Evolutionary conservation across 2,329 filamentous ascomycete genomes (phyloP).

Genomic region (Exophiala dermatitidis): DNA sequence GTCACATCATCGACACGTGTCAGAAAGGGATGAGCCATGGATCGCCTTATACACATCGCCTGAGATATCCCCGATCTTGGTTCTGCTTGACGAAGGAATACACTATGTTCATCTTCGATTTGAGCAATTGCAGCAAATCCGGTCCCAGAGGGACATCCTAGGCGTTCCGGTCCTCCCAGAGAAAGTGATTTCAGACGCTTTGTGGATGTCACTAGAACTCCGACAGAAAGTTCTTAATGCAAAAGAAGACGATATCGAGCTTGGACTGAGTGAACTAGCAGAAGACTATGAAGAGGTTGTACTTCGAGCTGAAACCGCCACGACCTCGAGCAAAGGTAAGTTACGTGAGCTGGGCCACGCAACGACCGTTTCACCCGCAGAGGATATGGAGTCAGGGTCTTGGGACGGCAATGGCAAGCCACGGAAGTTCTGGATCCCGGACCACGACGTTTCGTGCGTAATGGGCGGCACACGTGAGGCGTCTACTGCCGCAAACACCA

Average conservation of each 20-base stretch:
- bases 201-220: slow-evolving; percentile 53
- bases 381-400: slow-evolving; percentile 42
- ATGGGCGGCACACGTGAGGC: slow-evolving; percentile 50
- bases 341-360: slow-evolving; percentile 30
- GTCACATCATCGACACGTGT: slow-evolving; percentile 29
- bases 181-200: slow-evolving; percentile 47
- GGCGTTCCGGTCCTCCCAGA: slow-evolving; percentile 50
- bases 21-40: slow-evolving; percentile 44
- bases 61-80: slow-evolving; percentile 50
- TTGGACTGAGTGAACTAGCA: slow-evolving; percentile 44
- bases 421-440: slow-evolving; percentile 53
- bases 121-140: slow-evolving; percentile 52
- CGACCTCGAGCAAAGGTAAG: slow-evolving; percentile 38
- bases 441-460: slow-evolving; percentile 49
- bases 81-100: slow-evolving; percentile 52
- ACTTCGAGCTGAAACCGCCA: slow-evolving; percentile 4
- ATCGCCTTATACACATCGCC: slow-evolving; percentile 47
- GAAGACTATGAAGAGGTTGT: slow-evolving; percentile 25
- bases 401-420: slow-evolving; percentile 50
- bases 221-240: slow-evolving; percentile 50
- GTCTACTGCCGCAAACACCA: slow-evolving; percentile 42
- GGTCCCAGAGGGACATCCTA: slow-evolving; percentile 45
- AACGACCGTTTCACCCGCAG: slow-evolving; percentile 26
- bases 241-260: slow-evolving; percentile 45
- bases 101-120: slow-evolving; percentile 55